Evolutionary conservation across 257 asterid species (phyloP), one percentile per base, ranked within the genome.

Genomic region (Solanum neorickii): DNA sequence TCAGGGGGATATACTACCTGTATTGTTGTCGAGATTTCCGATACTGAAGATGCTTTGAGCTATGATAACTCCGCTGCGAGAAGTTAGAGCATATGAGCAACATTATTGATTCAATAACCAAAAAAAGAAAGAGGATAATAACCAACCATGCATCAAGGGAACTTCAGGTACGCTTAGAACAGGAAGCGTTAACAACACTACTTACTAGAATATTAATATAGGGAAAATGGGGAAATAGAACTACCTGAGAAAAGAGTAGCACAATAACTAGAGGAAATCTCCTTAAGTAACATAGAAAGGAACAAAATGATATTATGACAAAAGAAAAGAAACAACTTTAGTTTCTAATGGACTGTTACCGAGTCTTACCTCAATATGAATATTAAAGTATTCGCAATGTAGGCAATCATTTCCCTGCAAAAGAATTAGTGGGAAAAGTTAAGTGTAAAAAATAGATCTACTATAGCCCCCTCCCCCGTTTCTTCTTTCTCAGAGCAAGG

Each of bases 311-410:
- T 49, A 9, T 47, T 46, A 46, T 46, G 62, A 16, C 10, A 10
- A 46, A 27, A 47, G 84, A 78, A 78, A 78, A 78, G 84, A 78
- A 47, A 46, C 84, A 46, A 78, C 66, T 27, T 78, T 47, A 78
- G 27, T 78, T 47, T 47, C 27, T 27, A 46, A 78, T 47, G 3
- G 42, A 46, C 65, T 78, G 41, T 46, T 46, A 25, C 9, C 9
- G 10, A 27, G 27, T 33, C 74, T 86, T 33, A 86, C 88, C 88
- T 86, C 69, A 86, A 49, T 72, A 86, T 49, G 83, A 86, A 86
- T 70, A 86, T 86, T 42, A 86, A 47, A 70, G 88, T 86, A 86
- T 86, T 86, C 5, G 88, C 88, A 68, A 86, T 72, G 82, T 86
- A 86, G 39, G 88, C 88, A 46, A 86, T 23, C 88, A 86, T 73